phyloP scores from a whole-genome alignment of 345 rosid genomes.

The Draba incana region DNA sequence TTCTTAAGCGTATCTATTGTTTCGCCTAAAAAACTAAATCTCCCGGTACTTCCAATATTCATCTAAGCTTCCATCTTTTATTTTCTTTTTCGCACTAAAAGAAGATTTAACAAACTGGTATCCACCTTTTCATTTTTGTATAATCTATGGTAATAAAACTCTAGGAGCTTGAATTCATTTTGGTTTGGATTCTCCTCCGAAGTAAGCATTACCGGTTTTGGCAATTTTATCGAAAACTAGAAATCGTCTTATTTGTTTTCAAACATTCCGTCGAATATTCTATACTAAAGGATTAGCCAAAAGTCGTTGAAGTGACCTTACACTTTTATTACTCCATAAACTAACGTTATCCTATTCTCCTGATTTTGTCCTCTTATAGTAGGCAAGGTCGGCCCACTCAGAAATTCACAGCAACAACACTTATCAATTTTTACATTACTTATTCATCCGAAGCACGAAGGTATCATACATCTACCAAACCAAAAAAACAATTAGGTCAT shows the following conservation, averaged over 20 bases:
- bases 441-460: not conserved
- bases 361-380: constrained; percentile 11
- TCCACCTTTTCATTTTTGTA: too few species aligned
- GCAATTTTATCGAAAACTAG: not conserved
- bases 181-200: too few species aligned
- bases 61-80: too few species aligned
- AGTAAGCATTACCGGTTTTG: too few species aligned
- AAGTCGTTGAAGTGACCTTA: constrained; percentile 10
- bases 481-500: too few species aligned
- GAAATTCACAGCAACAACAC: constrained; percentile 20
- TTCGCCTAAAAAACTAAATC: too few species aligned
- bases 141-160: too few species aligned
- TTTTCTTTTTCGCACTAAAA: too few species aligned
- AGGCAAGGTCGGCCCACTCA: constrained; percentile 38
- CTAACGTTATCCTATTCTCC: constrained; percentile 18
- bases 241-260: not conserved
- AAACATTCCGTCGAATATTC: constrained; percentile 27
- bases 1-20: too few species aligned
- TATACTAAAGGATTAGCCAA: constrained; percentile 16
- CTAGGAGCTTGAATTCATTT: too few species aligned
- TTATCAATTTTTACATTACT: not conserved
- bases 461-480: constrained; percentile 1
- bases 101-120: too few species aligned
- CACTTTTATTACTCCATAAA: constrained; percentile 8
- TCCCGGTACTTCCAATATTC: too few species aligned